These are phyloP conservation scores for Colletotrichum endophyticum DNA, from an alignment of 2,329 filamentous ascomycete genomes.

Conservation along the genomic window DNA sequence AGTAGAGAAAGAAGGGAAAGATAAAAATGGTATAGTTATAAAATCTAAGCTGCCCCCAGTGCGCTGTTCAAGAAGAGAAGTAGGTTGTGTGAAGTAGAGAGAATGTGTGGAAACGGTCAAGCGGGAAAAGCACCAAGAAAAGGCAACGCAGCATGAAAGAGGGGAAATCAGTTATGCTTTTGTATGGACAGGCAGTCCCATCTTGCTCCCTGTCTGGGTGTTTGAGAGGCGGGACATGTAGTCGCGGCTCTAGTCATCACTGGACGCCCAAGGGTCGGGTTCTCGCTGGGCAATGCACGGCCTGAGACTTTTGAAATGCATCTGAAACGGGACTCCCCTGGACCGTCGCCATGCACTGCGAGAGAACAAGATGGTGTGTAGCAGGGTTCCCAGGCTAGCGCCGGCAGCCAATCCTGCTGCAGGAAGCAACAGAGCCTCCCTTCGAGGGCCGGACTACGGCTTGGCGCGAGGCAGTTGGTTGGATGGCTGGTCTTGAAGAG, in stretches of 20 bases:
- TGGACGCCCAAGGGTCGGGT: constrained; percentile 7
- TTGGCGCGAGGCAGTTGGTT: constrained; percentile 4
- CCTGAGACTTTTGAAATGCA: constrained; percentile 34
- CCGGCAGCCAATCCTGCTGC: constrained; percentile 21
- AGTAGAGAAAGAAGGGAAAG: neutral
- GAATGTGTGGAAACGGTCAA: neutral
- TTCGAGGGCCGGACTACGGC: neutral
- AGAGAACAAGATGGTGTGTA: constrained; percentile 16
- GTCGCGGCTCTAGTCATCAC: constrained; percentile 16
- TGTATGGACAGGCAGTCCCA: constrained; percentile 18
- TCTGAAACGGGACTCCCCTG: constrained; percentile 39
- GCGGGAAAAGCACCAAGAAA: constrained; percentile 9
- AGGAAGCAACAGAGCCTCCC: constrained; percentile 10
- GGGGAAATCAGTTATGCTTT: constrained; percentile 16
- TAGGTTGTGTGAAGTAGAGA: neutral
- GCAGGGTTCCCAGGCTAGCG: neutral
- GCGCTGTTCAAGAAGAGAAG: constrained; percentile 18
- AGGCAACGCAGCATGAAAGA: constrained; percentile 19
- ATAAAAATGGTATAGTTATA: neutral
- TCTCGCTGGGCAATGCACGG: constrained; percentile 14
- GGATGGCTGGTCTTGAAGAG: neutral
- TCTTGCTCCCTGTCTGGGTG: constrained; percentile 8
- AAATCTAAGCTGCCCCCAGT: constrained; percentile 20
- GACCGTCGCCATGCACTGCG: constrained; percentile 27
- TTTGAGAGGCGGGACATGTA: constrained; percentile 19